Conservation (phyloP, 176 grass and related monocot species). For the Bonia amplexicaulis region DNA sequence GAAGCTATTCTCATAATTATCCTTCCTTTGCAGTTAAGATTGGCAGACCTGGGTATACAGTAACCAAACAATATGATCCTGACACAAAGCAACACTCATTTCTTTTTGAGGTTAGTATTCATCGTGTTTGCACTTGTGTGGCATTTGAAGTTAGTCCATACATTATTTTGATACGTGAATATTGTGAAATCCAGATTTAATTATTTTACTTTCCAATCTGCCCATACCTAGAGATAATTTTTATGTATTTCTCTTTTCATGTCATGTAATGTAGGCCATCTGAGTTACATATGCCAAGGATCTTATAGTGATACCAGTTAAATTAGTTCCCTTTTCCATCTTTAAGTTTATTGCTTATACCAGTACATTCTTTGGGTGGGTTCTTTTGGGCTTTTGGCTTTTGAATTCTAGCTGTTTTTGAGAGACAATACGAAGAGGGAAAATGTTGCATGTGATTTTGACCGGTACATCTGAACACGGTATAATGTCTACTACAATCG, state of each 20-base stretch:
- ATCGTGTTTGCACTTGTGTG: neutral
- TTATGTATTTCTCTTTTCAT: neutral
- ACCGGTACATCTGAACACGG: too few relatives aligned
- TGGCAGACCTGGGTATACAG: slow-evolving; percentile 81
- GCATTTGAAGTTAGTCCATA: neutral
- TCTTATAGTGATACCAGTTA: slow-evolving; percentile 18
- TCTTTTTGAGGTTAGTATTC: slow-evolving; percentile 75
- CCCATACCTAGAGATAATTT: neutral
- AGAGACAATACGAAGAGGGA: too few relatives aligned
- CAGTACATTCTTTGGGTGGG: neutral
- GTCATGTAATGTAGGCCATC: neutral
- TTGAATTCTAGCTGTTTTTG: too few relatives aligned
- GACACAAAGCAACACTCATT: slow-evolving; percentile 82
- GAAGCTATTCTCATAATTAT: slow-evolving; percentile 13
- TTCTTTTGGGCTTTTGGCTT: too few relatives aligned
- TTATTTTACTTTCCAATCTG: neutral
- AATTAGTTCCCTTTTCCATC: neutral
- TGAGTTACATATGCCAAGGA: slow-evolving; percentile 5
- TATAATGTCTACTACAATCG: too few relatives aligned
- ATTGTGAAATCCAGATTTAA: neutral
- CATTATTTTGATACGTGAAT: neutral
- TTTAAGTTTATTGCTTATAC: neutral
- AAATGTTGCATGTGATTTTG: too few relatives aligned
- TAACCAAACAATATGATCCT: slow-evolving; percentile 93
- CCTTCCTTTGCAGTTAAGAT: slow-evolving; percentile 82